Conservation (phyloP, 129 eudicot genomes). For the Centaurea solstitialis region DNA sequence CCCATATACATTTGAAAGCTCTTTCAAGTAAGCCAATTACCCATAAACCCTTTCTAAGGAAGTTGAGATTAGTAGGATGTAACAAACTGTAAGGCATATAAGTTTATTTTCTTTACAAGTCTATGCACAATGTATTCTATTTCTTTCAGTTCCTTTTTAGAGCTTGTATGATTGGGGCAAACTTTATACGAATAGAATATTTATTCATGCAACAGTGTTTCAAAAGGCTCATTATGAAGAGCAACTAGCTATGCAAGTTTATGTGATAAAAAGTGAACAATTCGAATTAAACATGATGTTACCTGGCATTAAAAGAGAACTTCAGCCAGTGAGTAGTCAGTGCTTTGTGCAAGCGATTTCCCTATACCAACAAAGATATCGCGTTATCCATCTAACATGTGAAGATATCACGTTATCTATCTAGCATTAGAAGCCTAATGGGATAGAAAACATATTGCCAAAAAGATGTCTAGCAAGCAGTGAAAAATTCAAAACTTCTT, state of each 20-base stretch:
- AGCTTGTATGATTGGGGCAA: background rate
- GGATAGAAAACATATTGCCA: constrained; percentile 1
- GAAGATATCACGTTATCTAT: constrained; percentile 8
- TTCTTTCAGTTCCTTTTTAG: background rate
- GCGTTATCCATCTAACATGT: constrained; percentile 6
- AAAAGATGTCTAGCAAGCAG: background rate
- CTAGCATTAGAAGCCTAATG: background rate
- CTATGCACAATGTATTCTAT: background rate
- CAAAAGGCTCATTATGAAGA: background rate
- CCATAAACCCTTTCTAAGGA: background rate
- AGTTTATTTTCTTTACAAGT: background rate
- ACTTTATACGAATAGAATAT: background rate
- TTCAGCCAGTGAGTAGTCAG: constrained; percentile 79
- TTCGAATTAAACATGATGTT: constrained; percentile 14
- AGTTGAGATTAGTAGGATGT: background rate
- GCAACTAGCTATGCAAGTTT: background rate
- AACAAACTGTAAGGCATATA: background rate
- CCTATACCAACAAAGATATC: constrained; percentile 40
- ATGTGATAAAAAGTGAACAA: background rate
- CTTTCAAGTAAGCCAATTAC: background rate
- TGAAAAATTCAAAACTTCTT: background rate
- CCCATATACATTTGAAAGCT: too few relatives aligned
- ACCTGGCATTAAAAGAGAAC: constrained; percentile 92
- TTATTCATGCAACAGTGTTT: background rate
- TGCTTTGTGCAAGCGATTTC: constrained; percentile 84